phyloP scores from a whole-genome alignment of 768 basidiomycete genomes.

The Tricholoma matsutake region DNA sequence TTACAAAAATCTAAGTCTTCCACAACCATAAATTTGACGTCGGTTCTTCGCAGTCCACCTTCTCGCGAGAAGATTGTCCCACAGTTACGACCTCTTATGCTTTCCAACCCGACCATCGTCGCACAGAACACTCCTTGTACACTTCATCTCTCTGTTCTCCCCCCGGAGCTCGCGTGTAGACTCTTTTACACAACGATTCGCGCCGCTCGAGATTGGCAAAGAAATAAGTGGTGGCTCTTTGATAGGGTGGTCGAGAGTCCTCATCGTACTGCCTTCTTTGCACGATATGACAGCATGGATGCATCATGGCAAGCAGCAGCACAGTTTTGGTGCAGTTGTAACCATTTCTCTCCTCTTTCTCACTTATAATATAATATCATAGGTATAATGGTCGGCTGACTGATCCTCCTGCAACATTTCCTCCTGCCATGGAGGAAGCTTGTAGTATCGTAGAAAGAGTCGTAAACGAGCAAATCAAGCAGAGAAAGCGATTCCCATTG shows the following conservation, averaged over 20 bases:
- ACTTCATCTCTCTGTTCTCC: too few species aligned
- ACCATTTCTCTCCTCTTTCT: neutral
- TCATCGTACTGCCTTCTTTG: conserved; percentile 78
- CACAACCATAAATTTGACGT: too few species aligned
- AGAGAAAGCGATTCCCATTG: conserved; percentile 54
- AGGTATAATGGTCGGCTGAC: conserved; percentile 92
- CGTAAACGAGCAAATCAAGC: conserved; percentile 69
- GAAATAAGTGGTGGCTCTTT: conserved; percentile 83
- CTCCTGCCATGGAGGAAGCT: conserved; percentile 73
- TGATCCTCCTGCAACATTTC: conserved; percentile 54
- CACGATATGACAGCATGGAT: conserved; percentile 42
- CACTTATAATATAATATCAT: conserved; percentile 4
- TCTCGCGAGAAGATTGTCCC: too few species aligned
- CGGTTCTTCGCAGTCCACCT: too few species aligned
- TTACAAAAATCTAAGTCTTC: too few species aligned
- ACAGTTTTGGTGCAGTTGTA: conserved; percentile 52
- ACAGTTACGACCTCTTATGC: too few species aligned
- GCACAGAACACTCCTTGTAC: too few species aligned
- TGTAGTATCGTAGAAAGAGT: conserved; percentile 65
- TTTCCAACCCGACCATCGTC: too few species aligned
- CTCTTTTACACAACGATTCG: conserved; percentile 73
- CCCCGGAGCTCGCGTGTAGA: too few species aligned
- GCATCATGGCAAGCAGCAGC: conserved; percentile 69
- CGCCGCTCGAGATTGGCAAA: conserved; percentile 57
- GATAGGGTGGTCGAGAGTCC: conserved; percentile 82